These are phyloP conservation scores for Ascosphaera aggregata DNA, from an alignment of 2,329 filamentous ascomycete species.

Conservation along the genomic window DNA sequence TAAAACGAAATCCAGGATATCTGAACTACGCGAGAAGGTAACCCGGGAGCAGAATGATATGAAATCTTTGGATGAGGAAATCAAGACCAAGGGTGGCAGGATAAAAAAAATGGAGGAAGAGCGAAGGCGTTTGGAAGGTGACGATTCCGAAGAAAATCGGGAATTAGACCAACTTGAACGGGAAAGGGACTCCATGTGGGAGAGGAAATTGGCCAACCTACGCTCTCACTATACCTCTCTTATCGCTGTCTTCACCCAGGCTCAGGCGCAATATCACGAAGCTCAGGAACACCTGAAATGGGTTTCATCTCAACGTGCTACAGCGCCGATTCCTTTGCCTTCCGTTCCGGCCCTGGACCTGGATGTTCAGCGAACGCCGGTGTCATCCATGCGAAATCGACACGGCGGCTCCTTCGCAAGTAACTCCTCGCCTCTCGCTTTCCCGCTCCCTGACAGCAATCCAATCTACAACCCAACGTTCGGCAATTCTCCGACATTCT, in stretches of 20 bases:
- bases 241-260: constrained; percentile 12
- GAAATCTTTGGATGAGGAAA: constrained; percentile 35
- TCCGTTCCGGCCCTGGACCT: constrained; percentile 19
- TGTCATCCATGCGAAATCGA: constrained; percentile 10
- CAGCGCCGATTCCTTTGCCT: constrained; percentile 16
- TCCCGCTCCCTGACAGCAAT: constrained; percentile 16
- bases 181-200: constrained; percentile 24
- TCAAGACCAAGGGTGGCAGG: constrained; percentile 34
- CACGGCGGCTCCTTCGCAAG: constrained; percentile 24
- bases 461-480: constrained; percentile 8
- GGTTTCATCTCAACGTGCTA: constrained; percentile 17
- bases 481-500: constrained; percentile 29
- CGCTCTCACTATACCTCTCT: constrained; percentile 21
- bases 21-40: constrained; percentile 21
- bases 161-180: constrained; percentile 27
- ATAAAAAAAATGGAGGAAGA: constrained; percentile 39
- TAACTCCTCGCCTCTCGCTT: constrained; percentile 23
- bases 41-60: constrained; percentile 24
- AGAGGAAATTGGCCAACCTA: constrained; percentile 19
- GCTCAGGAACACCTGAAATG: constrained; percentile 22
- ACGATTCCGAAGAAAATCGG: constrained; percentile 26
- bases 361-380: constrained; percentile 15
- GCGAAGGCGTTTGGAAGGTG: constrained; percentile 25
- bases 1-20: constrained; percentile 16
- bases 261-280: constrained; percentile 22